Evolutionary conservation across 192 early-diverging fungal species (phyloP).

Genomic region (Endogone sp.): DNA sequence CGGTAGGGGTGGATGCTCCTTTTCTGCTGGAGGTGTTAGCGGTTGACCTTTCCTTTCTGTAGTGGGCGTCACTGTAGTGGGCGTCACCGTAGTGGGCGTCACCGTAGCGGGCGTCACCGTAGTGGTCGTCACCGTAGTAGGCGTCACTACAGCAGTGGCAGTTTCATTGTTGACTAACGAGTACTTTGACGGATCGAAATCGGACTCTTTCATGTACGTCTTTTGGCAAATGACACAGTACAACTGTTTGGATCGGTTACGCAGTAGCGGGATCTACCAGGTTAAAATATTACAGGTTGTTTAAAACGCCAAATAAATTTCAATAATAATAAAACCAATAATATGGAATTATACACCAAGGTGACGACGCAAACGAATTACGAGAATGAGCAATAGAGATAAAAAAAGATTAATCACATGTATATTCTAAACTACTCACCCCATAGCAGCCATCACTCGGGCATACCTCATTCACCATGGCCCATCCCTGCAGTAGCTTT

Average conservation of each 20-base stretch:
- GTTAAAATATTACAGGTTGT: no score
- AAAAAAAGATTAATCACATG: neutral
- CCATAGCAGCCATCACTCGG: conserved; percentile 43
- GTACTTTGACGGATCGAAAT: neutral
- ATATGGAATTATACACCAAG: no score
- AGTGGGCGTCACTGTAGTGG: no score
- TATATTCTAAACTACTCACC: conserved; percentile 30
- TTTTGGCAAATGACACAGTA: conserved; percentile 32
- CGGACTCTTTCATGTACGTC: neutral
- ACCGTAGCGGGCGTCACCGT: no score
- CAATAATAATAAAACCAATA: no score
- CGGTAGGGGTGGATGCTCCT: no score
- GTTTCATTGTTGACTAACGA: neutral
- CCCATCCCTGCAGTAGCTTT: conserved; percentile 53
- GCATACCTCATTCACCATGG: conserved; percentile 54
- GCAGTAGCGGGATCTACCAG: conserved; percentile 23
- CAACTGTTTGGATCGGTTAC: conserved; percentile 20
- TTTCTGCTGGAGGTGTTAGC: no score
- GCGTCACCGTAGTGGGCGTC: no score
- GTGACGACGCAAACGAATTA: no score
- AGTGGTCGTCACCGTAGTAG: no score
- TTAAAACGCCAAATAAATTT: no score
- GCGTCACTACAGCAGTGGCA: neutral
- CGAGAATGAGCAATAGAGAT: neutral
- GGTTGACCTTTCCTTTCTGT: no score